Evolutionary conservation across 768 basidiomycete genomes (phyloP).

Genomic region (Lactarius sp.): DNA sequence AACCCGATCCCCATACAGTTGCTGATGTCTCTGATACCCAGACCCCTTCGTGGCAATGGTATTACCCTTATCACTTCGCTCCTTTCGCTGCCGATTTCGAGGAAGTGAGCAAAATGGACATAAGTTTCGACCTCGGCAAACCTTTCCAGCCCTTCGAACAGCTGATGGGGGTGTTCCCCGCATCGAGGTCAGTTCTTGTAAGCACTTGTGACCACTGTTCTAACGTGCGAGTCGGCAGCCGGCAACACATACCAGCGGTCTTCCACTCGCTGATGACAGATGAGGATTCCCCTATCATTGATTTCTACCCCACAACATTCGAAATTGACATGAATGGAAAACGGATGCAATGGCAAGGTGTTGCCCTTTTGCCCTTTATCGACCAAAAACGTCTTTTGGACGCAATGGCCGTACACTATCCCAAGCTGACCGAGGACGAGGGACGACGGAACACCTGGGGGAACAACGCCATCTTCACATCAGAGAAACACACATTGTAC

Average conservation of each 20-base stretch:
- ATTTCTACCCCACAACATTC: slow-evolving; percentile 91
- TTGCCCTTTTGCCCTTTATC: slow-evolving; percentile 94
- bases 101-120: slow-evolving; percentile 70
- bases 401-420: slow-evolving; percentile 69
- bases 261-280: slow-evolving; percentile 89
- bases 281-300: slow-evolving; percentile 85
- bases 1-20: not conserved
- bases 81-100: slow-evolving; percentile 95
- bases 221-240: slow-evolving; percentile 43
- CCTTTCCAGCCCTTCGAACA: slow-evolving; percentile 98
- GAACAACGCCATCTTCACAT: slow-evolving; percentile 74
- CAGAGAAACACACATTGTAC: slow-evolving; percentile 81
- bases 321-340: slow-evolving; percentile 99
- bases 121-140: slow-evolving; percentile 71
- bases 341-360: slow-evolving; percentile 99
- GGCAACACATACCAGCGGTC: slow-evolving; percentile 76
- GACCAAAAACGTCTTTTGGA: slow-evolving; percentile 76
- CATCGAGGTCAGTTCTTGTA: slow-evolving; percentile 61
- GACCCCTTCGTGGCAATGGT: slow-evolving; percentile 98
- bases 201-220: not conserved
- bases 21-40: slow-evolving; percentile 26
- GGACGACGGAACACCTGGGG: slow-evolving; percentile 81
- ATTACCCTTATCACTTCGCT: slow-evolving; percentile 97
- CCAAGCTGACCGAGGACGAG: slow-evolving; percentile 73
- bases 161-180: slow-evolving; percentile 96